phyloP scores from a whole-genome alignment of 2,329 filamentous ascomycete genomes.

The Parascedosporium putredinis region DNA sequence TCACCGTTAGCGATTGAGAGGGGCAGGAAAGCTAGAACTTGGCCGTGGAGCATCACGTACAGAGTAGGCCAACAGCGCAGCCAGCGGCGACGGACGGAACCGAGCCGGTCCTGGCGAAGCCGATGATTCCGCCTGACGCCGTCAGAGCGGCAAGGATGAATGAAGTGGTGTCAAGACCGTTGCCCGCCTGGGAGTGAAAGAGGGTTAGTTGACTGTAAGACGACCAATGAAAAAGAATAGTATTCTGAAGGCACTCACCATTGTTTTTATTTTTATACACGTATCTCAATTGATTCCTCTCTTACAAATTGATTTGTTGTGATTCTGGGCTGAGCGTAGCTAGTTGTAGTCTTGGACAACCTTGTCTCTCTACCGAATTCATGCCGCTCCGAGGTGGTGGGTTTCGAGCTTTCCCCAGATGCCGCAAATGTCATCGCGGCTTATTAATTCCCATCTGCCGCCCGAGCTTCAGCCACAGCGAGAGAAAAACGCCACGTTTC shows the following conservation, averaged over 20 bases:
- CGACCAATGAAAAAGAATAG: neutral
- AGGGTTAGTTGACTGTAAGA: neutral
- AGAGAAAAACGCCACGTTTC: neutral
- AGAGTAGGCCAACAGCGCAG: conserved; percentile 62
- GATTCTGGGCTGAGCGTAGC: neutral
- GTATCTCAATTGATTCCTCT: neutral
- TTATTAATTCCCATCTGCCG: neutral
- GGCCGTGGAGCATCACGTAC: conserved; percentile 27
- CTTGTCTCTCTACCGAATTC: neutral
- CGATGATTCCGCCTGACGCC: conserved; percentile 75
- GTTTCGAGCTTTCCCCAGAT: neutral
- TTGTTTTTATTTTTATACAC: neutral
- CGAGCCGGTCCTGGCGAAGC: conserved; percentile 76
- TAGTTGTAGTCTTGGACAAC: no score
- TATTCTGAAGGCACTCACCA: neutral
- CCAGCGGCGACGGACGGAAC: conserved; percentile 81
- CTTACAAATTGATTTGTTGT: neutral
- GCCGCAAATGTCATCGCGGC: neutral
- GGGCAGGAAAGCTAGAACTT: neutral
- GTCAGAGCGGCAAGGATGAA: conserved; percentile 73
- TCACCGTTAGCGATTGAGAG: conserved; percentile 3
- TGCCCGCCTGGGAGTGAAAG: neutral
- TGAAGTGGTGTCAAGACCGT: conserved; percentile 44
- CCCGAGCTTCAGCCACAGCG: conserved; percentile 11
- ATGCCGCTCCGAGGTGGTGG: neutral